Conservation (phyloP, 345 rosid genomes). For the Citrus glauca region DNA sequence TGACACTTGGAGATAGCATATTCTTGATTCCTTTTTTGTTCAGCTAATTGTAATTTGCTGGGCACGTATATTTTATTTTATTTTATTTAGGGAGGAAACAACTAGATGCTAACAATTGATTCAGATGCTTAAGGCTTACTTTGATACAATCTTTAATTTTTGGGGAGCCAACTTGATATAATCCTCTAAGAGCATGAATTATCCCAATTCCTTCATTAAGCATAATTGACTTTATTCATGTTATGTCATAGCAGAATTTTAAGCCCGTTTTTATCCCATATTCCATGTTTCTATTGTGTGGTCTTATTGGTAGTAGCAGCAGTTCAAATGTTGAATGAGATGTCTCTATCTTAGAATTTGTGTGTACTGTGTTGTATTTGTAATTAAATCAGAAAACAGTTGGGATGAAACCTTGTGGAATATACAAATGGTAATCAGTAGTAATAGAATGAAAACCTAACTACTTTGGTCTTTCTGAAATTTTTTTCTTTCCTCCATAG, state of each 20-base stretch:
- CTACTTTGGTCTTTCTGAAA: neutral
- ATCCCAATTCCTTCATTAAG: neutral
- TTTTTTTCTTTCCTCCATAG: neutral
- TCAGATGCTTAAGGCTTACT: neutral
- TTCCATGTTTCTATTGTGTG: neutral
- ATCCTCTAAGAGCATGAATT: neutral
- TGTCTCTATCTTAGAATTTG: neutral
- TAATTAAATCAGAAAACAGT: neutral
- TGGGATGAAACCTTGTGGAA: neutral
- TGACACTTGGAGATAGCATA: slow-evolving; percentile 11
- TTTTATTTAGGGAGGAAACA: neutral
- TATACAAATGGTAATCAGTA: neutral
- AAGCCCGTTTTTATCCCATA: neutral
- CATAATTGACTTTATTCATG: neutral
- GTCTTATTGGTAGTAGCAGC: slow-evolving; percentile 4
- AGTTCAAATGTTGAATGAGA: slow-evolving; percentile 2
- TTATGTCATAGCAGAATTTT: neutral
- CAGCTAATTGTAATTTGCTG: neutral
- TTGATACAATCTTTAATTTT: slow-evolving; percentile 1
- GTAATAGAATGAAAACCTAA: neutral
- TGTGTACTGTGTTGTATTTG: neutral
- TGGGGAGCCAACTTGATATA: neutral
- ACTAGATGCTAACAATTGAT: neutral
- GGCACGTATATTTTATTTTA: neutral
- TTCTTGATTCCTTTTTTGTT: slow-evolving; percentile 1